phyloP scores from a whole-genome alignment of 2,329 filamentous ascomycete genomes.

The Pseudogymnoascus sp. region DNA sequence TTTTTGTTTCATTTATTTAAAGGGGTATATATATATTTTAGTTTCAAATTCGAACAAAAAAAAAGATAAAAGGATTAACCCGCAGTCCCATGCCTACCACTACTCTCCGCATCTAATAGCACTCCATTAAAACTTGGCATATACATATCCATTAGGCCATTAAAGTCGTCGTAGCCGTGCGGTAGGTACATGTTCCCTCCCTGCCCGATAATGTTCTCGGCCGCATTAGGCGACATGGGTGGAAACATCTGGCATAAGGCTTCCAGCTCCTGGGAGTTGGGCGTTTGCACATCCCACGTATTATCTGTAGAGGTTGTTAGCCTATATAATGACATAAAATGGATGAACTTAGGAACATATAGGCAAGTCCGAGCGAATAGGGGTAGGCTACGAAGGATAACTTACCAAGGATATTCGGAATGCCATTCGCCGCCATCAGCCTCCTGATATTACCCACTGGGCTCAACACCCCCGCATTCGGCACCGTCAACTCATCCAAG shows the following conservation, averaged over 20 bases:
- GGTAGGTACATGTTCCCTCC: neutral
- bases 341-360: neutral
- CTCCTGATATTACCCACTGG: constrained; percentile 13
- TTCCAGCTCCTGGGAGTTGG: neutral
- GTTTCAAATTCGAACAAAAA: neutral
- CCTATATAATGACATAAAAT: neutral
- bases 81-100: neutral
- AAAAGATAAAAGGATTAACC: neutral
- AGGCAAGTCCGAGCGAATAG: neutral
- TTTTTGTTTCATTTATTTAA: neutral
- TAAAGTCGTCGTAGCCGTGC: neutral
- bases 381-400: neutral
- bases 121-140: neutral
- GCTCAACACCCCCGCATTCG: constrained; percentile 22
- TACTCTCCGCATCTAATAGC: neutral
- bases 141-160: neutral
- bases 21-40: neutral
- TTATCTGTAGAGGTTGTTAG: neutral
- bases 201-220: neutral
- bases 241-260: neutral
- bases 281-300: neutral
- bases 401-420: neutral
- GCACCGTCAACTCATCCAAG: constrained; percentile 29
- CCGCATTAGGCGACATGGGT: neutral
- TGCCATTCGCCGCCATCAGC: constrained; percentile 6